phyloP scores from a whole-genome alignment of 257 asterid species.

The Ajuga chamaepitys region DNA sequence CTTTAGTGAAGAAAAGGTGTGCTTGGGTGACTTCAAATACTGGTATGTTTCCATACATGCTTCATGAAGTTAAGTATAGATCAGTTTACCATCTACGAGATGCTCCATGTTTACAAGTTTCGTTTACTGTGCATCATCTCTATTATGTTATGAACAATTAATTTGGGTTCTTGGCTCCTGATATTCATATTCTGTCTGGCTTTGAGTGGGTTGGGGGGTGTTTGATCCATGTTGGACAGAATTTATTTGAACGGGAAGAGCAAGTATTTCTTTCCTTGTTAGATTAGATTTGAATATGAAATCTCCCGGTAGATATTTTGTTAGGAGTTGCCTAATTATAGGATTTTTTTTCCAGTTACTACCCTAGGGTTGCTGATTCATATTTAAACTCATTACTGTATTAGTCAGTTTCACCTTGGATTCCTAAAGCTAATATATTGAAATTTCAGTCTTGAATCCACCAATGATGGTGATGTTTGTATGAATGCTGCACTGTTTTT shows the following conservation, averaged over 20 bases:
- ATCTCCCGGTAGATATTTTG: not conserved
- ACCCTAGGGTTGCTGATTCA: not conserved
- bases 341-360: not conserved
- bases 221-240: not conserved
- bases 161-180: not conserved
- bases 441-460: not conserved
- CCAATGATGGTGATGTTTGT: not conserved
- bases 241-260: not conserved
- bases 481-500: not conserved
- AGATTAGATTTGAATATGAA: not conserved
- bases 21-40: conserved; percentile 92
- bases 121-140: not conserved
- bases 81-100: not conserved
- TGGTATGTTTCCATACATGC: conserved; percentile 38
- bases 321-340: not conserved
- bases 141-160: not conserved
- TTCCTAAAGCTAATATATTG: not conserved
- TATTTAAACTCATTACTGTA: not conserved
- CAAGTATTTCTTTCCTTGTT: not conserved
- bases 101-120: not conserved
- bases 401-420: not conserved
- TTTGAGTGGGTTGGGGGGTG: not conserved
- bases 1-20: conserved; percentile 66
- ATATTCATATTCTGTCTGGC: not conserved
- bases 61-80: conserved; percentile 1